Conservation (phyloP, 306 rosid genomes). For the Biancaea sappan region DNA sequence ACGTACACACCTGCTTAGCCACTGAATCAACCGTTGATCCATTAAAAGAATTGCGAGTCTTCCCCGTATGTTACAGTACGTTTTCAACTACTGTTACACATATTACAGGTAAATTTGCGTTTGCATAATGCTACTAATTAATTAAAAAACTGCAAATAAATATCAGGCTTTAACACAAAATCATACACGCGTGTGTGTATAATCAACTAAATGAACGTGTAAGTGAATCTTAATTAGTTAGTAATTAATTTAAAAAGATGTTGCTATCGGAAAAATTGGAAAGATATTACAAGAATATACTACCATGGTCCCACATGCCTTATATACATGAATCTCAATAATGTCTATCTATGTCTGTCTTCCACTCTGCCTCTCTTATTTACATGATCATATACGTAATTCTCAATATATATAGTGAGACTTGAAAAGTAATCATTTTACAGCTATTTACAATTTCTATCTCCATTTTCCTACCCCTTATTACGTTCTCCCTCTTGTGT, state of each 20-base stretch:
- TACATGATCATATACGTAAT: not conserved
- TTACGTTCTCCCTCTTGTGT: not conserved
- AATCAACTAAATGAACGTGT: not conserved
- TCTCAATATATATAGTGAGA: not conserved
- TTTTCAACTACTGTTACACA: too few relatives aligned
- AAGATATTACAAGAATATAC: not conserved
- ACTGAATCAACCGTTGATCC: too few relatives aligned
- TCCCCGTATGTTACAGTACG: too few relatives aligned
- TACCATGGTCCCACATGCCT: not conserved
- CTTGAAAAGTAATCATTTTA: not conserved
- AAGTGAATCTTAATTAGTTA: not conserved
- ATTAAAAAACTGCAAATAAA: too few relatives aligned
- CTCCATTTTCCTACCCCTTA: not conserved
- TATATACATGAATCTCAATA: conserved; percentile 24
- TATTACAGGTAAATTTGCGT: too few relatives aligned
- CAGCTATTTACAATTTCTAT: not conserved
- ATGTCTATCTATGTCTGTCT: conserved; percentile 10
- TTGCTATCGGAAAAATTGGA: not conserved
- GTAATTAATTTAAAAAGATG: not conserved
- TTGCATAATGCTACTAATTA: too few relatives aligned
- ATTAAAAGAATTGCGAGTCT: too few relatives aligned
- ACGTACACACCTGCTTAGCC: too few relatives aligned
- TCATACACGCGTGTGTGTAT: not conserved
- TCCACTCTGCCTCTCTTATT: not conserved
- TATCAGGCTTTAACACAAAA: not conserved